phyloP scores from a whole-genome alignment of 2,329 filamentous ascomycete species.

The Basipetospora chlamydospora region DNA sequence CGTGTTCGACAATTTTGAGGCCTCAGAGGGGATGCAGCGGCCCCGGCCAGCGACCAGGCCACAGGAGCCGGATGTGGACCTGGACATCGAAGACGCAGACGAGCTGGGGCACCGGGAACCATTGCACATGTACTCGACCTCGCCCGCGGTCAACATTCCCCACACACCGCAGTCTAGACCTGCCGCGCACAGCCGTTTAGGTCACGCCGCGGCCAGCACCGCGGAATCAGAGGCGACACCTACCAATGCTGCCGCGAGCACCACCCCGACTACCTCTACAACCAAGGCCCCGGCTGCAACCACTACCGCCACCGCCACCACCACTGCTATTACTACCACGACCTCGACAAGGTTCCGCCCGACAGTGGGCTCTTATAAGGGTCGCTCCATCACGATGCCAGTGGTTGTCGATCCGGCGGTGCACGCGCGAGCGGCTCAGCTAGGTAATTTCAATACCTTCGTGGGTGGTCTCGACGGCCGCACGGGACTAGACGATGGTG shows the following conservation, averaged over 20 bases:
- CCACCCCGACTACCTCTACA: background rate
- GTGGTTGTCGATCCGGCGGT: slow-evolving; percentile 34
- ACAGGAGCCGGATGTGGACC: background rate
- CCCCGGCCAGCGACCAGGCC: background rate
- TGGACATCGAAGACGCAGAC: background rate
- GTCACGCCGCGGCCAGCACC: too few species aligned
- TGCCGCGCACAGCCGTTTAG: too few species aligned
- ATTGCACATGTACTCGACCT: slow-evolving; percentile 4
- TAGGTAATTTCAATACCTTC: slow-evolving; percentile 34
- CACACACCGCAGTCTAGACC: too few species aligned
- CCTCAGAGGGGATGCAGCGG: slow-evolving; percentile 2
- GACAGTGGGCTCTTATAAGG: slow-evolving; percentile 39
- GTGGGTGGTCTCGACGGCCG: slow-evolving; percentile 38
- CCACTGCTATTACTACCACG: too few species aligned
- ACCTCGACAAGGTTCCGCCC: too few species aligned
- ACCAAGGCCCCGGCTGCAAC: background rate
- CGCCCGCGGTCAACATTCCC: slow-evolving; percentile 2
- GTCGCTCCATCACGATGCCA: slow-evolving; percentile 35
- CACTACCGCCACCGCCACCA: slow-evolving; percentile 13
- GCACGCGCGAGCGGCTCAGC: slow-evolving; percentile 30
- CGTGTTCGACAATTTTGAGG: slow-evolving; percentile 5
- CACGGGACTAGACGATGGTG: slow-evolving; percentile 31
- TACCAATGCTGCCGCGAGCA: too few species aligned
- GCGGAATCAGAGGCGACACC: too few species aligned
- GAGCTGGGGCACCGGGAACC: background rate